Percentiles rank a stretch among this genome's conserved stretches.
phyloP scores from a whole-genome alignment of 2,329 filamentous ascomycete species.

The Fusarium anguioides region DNA sequence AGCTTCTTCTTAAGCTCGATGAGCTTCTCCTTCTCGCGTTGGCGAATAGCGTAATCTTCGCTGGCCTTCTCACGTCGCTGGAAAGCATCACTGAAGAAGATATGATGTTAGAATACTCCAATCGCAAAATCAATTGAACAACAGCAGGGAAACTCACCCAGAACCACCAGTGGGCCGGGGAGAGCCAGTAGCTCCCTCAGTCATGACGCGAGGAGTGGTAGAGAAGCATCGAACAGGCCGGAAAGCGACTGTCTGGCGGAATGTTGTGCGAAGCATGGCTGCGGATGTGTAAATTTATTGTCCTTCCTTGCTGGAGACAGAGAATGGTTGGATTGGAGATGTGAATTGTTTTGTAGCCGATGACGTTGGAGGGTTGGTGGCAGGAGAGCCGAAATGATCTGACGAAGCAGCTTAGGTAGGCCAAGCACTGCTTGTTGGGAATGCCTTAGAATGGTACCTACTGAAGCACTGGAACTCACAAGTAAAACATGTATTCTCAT shows the following conservation, averaged over 20 bases:
- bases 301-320: conserved; percentile 21
- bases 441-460: conserved; percentile 30
- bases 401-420: conserved; percentile 25
- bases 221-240: conserved; percentile 71
- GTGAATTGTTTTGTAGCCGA: conserved; percentile 39
- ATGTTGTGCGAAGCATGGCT: conserved; percentile 75
- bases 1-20: conserved; percentile 78
- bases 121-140: conserved; percentile 18
- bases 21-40: conserved; percentile 94
- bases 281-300: conserved; percentile 11
- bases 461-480: fast-evolving
- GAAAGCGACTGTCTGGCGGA: conserved; percentile 65
- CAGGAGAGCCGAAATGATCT: conserved; percentile 43
- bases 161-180: conserved; percentile 64
- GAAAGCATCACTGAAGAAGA: conserved; percentile 80
- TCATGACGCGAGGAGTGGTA: conserved; percentile 71
- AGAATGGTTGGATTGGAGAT: conserved; percentile 18
- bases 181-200: conserved; percentile 75
- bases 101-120: conserved; percentile 3
- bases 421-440: not conserved
- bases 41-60: conserved; percentile 86
- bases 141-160: conserved; percentile 58
- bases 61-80: conserved; percentile 88
- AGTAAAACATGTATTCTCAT: conserved; percentile 20
- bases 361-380: conserved; percentile 42